A percentile compares a stretch with the other conserved stretches of the same genome.
Evolutionary conservation across 2,329 filamentous ascomycete species (phyloP).

Genomic region (Botrytis aclada): DNA sequence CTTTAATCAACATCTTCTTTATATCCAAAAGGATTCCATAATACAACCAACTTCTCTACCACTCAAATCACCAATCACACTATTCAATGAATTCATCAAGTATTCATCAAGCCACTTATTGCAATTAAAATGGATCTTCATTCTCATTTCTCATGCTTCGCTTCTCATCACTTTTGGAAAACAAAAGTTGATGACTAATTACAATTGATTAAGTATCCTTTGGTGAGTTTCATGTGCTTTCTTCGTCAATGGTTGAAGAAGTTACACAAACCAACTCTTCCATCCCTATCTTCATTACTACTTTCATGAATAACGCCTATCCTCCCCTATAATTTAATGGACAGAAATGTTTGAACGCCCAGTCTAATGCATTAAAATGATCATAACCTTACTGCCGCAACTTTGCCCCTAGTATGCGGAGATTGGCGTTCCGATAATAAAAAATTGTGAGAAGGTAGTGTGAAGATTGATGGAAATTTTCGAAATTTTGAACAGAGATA

Average conservation of each 20-base stretch:
- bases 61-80: background rate
- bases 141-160: background rate
- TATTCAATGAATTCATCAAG: background rate
- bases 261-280: background rate
- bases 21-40: background rate
- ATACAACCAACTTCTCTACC: background rate
- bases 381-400: slow-evolving; percentile 14
- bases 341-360: slow-evolving; percentile 13
- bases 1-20: background rate
- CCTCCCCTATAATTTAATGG: slow-evolving; percentile 12
- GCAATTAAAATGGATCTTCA: background rate
- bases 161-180: background rate
- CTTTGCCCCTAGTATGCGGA: slow-evolving; percentile 11
- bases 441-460: slow-evolving; percentile 7
- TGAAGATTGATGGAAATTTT: background rate
- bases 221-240: background rate
- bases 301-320: slow-evolving; percentile 7
- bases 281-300: background rate
- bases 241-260: background rate
- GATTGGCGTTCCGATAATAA: slow-evolving; percentile 12
- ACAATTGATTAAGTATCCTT: slow-evolving; percentile 12
- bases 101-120: background rate
- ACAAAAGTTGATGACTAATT: slow-evolving; percentile 7
- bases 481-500: background rate
- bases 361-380: slow-evolving; percentile 16